phyloP scores from a whole-genome alignment of 345 rosid genomes.

The Aurinia saxatilis region DNA sequence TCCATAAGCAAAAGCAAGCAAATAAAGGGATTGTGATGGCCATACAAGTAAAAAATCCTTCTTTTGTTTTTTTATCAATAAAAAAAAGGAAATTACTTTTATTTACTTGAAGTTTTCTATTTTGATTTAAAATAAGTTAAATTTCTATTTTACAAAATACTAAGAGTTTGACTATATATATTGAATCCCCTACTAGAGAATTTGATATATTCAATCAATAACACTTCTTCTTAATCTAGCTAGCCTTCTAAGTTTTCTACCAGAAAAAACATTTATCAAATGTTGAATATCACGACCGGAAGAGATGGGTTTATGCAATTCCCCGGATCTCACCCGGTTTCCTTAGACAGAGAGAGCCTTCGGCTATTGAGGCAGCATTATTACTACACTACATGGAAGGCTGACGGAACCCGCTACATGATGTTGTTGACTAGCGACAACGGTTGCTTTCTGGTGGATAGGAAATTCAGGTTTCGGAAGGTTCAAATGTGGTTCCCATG shows the following conservation, averaged over 20 bases:
- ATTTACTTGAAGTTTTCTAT: no score
- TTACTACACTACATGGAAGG: slow-evolving; percentile 95
- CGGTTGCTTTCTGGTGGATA: slow-evolving; percentile 77
- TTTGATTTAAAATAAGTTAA: no score
- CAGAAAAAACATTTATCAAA: slow-evolving; percentile 41
- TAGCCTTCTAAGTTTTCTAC: no score
- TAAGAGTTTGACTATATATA: no score
- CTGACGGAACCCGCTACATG: slow-evolving; percentile 93
- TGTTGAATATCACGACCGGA: slow-evolving; percentile 41
- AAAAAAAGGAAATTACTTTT: no score
- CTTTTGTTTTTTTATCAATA: no score
- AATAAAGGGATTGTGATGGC: neutral
- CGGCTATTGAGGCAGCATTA: slow-evolving; percentile 71
- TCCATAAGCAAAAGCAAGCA: neutral
- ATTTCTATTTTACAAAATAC: no score
- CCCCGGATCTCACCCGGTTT: slow-evolving; percentile 73
- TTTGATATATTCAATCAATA: no score
- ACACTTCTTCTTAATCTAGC: no score
- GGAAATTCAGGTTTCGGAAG: slow-evolving; percentile 64
- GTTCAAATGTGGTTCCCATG: slow-evolving; percentile 90
- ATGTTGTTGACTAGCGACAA: slow-evolving; percentile 71
- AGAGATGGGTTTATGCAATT: slow-evolving; percentile 51
- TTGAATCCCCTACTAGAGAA: no score
- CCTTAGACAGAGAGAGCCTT: slow-evolving; percentile 64
- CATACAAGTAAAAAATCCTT: no score